A percentile compares a stretch with the other conserved stretches of the same genome.
Evolutionary conservation across 2,329 filamentous ascomycete genomes (phyloP).

Genomic region (Camptophora hylomeconis): DNA sequence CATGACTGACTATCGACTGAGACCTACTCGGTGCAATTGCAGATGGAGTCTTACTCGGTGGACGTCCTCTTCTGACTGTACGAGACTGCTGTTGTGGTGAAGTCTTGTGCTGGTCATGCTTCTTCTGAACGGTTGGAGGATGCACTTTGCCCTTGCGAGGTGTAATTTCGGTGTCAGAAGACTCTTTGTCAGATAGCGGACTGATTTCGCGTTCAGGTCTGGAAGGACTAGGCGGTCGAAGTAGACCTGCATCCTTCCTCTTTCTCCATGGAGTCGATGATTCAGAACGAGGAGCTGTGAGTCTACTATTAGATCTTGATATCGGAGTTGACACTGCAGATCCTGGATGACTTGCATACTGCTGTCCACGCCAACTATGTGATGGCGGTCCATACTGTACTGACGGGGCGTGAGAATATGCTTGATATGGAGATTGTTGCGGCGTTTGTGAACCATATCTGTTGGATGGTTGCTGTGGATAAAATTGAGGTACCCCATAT

Average conservation of each 20-base stretch:
- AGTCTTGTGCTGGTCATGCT: slow-evolving; percentile 2
- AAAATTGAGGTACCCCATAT: slow-evolving; percentile 5
- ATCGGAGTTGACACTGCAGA: slow-evolving; percentile 14
- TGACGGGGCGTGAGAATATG: slow-evolving; percentile 15
- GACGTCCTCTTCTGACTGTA: slow-evolving; percentile 9
- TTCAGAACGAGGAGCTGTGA: slow-evolving; percentile 4
- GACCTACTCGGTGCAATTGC: slow-evolving; percentile 11
- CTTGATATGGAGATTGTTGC: slow-evolving; percentile 11
- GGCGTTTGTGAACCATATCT: slow-evolving; percentile 10
- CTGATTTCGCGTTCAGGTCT: slow-evolving; percentile 17
- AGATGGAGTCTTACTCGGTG: slow-evolving; percentile 12
- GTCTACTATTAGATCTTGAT: slow-evolving; percentile 8
- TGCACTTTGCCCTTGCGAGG: slow-evolving; percentile 5
- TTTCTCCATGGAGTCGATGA: slow-evolving; percentile 17
- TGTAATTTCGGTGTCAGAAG: slow-evolving; percentile 5
- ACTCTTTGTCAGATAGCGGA: slow-evolving; percentile 16
- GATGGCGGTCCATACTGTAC: slow-evolving; percentile 14
- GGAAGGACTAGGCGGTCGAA: slow-evolving; percentile 10
- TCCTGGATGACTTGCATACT: slow-evolving; percentile 10
- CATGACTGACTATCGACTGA: slow-evolving; percentile 14
- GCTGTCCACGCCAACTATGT: slow-evolving; percentile 9
- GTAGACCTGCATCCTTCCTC: slow-evolving; percentile 3
- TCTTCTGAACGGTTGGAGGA: slow-evolving; percentile 7
- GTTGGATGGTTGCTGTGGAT: slow-evolving; percentile 6
- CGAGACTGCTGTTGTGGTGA: slow-evolving; percentile 3